These are phyloP conservation scores for Heimioporus sp. DNA, from an alignment of 768 basidiomycete species.

Conservation along the genomic window DNA sequence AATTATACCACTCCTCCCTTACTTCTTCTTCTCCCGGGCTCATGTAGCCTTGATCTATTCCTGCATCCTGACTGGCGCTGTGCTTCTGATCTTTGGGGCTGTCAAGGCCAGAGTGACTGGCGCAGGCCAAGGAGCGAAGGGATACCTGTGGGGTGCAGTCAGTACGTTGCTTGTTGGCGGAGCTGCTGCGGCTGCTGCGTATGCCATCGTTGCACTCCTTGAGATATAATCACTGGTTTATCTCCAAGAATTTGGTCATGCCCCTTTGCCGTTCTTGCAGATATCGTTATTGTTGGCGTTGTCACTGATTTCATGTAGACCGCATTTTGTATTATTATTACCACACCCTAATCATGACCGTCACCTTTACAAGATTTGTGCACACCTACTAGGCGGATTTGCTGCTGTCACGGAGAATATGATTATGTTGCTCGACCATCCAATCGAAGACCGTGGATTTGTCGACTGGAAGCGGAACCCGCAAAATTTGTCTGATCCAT, in stretches of 20 bases:
- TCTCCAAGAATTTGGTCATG: too few species aligned
- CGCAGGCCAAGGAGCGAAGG: constrained; percentile 59
- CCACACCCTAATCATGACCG: background rate
- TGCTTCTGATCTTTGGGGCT: constrained; percentile 87
- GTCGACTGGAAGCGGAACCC: background rate
- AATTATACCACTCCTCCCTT: constrained; percentile 87
- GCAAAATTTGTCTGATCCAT: background rate
- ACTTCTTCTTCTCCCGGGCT: constrained; percentile 82
- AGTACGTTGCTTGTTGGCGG: constrained; percentile 90
- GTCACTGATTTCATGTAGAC: background rate
- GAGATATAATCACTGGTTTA: constrained; percentile 27
- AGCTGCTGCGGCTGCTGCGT: constrained; percentile 78
- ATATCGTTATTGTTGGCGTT: background rate
- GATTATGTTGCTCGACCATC: background rate
- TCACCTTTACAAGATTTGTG: too few species aligned
- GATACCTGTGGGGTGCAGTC: constrained; percentile 85
- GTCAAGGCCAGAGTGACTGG: constrained; percentile 89
- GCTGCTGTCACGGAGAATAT: too few species aligned
- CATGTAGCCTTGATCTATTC: constrained; percentile 70
- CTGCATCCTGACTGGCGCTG: constrained; percentile 75
- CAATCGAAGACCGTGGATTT: constrained; percentile 8
- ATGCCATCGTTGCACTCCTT: constrained; percentile 52
- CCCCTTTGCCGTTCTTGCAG: background rate
- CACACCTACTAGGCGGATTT: too few species aligned
- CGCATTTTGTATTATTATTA: constrained; percentile 3